These are phyloP conservation scores for Ceratocystis variospora DNA, from an alignment of 2,329 filamentous ascomycete genomes.

Conservation along the genomic window DNA sequence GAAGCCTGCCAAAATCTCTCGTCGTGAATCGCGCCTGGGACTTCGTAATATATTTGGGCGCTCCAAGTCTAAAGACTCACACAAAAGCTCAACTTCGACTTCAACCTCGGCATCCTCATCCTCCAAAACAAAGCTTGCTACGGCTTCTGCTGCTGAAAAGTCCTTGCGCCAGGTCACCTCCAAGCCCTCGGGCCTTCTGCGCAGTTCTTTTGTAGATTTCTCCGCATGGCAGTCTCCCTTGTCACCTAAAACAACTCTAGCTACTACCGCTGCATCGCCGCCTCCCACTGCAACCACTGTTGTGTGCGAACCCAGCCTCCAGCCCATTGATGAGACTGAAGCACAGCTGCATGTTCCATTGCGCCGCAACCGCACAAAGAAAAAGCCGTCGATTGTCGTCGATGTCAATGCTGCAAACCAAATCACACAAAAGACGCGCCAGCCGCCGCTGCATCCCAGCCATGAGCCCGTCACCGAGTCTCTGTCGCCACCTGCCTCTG, in stretches of 20 bases:
- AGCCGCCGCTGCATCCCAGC: background rate
- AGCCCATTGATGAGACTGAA: constrained; percentile 17
- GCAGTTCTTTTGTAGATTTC: constrained; percentile 35
- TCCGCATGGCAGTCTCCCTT: constrained; percentile 27
- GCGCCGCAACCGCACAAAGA: constrained; percentile 6
- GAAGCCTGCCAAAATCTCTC: constrained; percentile 31
- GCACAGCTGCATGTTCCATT: background rate
- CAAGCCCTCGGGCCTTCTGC: constrained; percentile 12
- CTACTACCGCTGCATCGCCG: background rate
- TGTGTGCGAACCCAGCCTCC: constrained; percentile 5
- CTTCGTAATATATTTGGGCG: constrained; percentile 39
- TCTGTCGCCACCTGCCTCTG: constrained; percentile 13
- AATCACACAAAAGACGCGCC: background rate
- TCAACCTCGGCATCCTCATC: background rate
- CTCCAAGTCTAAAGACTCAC: constrained; percentile 27
- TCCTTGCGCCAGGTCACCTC: constrained; percentile 8
- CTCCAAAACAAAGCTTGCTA: background rate
- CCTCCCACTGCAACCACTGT: background rate
- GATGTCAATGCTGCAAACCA: constrained; percentile 12
- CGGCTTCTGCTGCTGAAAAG: background rate
- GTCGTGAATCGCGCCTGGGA: constrained; percentile 39
- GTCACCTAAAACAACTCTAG: background rate
- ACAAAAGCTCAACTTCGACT: background rate
- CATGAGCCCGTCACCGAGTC: constrained; percentile 7
- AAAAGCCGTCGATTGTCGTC: constrained; percentile 18